These are phyloP conservation scores for Parmelia sp. DNA, from an alignment of 495 filamentous ascomycete genomes.

Conservation along the genomic window DNA sequence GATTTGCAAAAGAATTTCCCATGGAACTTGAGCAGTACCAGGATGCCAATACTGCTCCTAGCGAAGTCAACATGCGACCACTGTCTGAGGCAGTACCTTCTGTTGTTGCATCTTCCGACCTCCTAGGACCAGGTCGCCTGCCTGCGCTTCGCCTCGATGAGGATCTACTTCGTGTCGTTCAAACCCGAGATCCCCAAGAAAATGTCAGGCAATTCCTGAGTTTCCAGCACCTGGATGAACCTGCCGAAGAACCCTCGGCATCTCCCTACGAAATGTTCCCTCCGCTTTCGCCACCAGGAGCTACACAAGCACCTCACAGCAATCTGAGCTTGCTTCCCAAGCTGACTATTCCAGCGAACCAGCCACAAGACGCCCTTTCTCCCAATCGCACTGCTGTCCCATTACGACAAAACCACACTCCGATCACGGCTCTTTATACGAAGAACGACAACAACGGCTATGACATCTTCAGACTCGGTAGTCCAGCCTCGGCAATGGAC, in stretches of 20 bases:
- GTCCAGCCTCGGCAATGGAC: conserved; percentile 84
- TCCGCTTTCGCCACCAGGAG: conserved; percentile 35
- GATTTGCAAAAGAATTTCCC: conserved; percentile 64
- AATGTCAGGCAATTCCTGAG: conserved; percentile 82
- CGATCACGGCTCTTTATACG: conserved; percentile 19
- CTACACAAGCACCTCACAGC: conserved; percentile 35
- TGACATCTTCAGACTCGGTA: conserved; percentile 62
- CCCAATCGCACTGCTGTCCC: conserved; percentile 31
- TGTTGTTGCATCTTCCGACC: conserved; percentile 82
- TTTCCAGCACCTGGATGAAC: conserved; percentile 58
- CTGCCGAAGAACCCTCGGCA: conserved; percentile 37
- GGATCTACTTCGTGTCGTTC: conserved; percentile 59
- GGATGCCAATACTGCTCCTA: conserved; percentile 22
- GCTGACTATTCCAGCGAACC: conserved; percentile 47
- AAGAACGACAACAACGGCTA: conserved; percentile 24
- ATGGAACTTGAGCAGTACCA: conserved; percentile 41
- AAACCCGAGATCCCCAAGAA: conserved; percentile 75
- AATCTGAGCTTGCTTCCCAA: conserved; percentile 52
- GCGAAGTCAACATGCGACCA: conserved; percentile 26
- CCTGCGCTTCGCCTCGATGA: conserved; percentile 63
- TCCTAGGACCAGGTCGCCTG: conserved; percentile 60
- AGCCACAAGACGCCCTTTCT: conserved; percentile 43
- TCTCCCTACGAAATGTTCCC: conserved; percentile 47
- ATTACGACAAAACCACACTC: conserved; percentile 23
- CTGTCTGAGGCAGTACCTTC: conserved; percentile 53